Conservation (phyloP, 768 basidiomycete species). For the Boletus fagicola region DNA sequence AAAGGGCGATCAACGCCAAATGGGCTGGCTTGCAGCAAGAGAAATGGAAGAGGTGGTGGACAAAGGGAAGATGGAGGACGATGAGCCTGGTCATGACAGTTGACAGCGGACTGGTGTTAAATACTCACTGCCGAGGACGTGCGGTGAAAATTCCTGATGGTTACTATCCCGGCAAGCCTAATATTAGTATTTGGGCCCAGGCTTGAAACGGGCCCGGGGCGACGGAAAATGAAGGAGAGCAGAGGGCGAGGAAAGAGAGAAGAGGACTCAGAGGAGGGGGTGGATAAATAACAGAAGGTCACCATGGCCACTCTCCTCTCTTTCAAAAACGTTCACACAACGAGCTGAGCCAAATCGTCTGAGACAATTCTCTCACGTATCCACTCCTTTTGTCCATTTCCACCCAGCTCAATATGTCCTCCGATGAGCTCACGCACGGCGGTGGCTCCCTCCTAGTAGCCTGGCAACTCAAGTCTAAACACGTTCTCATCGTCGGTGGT, state of each 20-base stretch:
- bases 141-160: conserved; percentile 6
- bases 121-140: conserved; percentile 8
- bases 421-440: conserved; percentile 23
- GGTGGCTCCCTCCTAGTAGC: conserved; percentile 86
- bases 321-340: not conserved
- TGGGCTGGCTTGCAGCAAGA: conserved; percentile 43
- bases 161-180: not conserved
- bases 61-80: not conserved
- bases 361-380: conserved; percentile 1
- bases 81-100: not conserved
- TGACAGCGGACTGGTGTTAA: conserved; percentile 5
- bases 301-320: conserved; percentile 23
- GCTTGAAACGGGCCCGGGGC: not conserved
- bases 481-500: conserved; percentile 90
- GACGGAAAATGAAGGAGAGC: not conserved
- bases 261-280: not conserved
- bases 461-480: conserved; percentile 85
- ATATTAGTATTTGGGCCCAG: not conserved
- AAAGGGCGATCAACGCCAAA: conserved; percentile 71
- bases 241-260: not conserved
- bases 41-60: conserved; percentile 1
- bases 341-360: not conserved
- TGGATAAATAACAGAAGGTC: conserved; percentile 5
- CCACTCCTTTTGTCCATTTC: not conserved
- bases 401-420: conserved; percentile 6